phyloP scores from a whole-genome alignment of 169 alveolate genomes.

The Plasmodium falciparum region DNA sequence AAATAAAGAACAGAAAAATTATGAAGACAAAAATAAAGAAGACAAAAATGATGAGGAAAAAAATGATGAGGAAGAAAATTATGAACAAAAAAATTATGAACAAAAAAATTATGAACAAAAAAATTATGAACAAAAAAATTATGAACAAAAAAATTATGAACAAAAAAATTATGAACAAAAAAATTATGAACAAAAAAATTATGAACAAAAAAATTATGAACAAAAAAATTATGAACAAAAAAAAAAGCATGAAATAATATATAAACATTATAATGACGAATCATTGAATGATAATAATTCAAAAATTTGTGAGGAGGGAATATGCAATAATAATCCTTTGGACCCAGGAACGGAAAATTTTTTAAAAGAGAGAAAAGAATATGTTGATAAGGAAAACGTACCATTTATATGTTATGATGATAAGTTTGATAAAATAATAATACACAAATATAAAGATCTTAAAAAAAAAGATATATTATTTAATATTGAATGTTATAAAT shows the following conservation, averaged over 20 bases:
- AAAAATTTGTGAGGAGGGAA: background rate
- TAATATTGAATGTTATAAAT: constrained; percentile 57
- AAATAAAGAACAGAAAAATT: background rate
- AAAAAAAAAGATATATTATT: constrained; percentile 64
- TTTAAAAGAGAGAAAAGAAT: constrained; percentile 43
- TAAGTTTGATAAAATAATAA: constrained; percentile 16
- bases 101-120: background rate
- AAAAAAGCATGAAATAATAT: too few relatives aligned
- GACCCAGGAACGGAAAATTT: constrained; percentile 50
- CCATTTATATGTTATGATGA: constrained; percentile 17
- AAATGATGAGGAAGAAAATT: background rate
- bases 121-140: background rate
- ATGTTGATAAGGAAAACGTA: background rate
- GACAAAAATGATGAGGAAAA: background rate
- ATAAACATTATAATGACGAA: too few relatives aligned
- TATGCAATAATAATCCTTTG: background rate
- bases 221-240: background rate
- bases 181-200: background rate
- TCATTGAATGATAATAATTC: too few relatives aligned
- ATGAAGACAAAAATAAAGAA: background rate
- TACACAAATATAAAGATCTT: constrained; percentile 66
- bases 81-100: background rate
- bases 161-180: background rate
- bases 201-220: background rate
- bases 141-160: background rate